Evolutionary conservation across 2,329 filamentous ascomycete species (phyloP).

Genomic region (Sporothrix dimorphospora): DNA sequence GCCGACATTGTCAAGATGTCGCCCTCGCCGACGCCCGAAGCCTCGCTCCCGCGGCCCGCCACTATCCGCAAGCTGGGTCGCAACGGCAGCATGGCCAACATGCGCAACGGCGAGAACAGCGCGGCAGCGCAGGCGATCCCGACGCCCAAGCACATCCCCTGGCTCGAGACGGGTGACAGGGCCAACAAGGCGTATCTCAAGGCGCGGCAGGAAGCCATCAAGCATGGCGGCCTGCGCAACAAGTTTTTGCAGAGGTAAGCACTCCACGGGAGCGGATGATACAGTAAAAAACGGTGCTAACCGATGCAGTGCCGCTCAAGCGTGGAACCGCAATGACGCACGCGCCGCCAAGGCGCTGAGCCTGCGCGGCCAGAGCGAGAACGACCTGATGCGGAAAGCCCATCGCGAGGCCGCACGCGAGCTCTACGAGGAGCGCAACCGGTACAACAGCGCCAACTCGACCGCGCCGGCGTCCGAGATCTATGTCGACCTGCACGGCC

Average conservation of each 20-base stretch:
- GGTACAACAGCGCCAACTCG: conserved; percentile 54
- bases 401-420: conserved; percentile 91
- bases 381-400: conserved; percentile 94
- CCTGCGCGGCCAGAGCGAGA: conserved; percentile 92
- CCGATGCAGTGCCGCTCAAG: conserved; percentile 74
- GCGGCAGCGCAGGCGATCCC: conserved; percentile 81
- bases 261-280: neutral
- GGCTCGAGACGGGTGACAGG: conserved; percentile 89
- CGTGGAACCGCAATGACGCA: conserved; percentile 97
- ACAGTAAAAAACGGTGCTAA: neutral
- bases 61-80: conserved; percentile 61
- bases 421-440: conserved; percentile 92
- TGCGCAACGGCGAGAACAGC: conserved; percentile 75
- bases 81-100: conserved; percentile 66
- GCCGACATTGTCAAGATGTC: conserved; percentile 96
- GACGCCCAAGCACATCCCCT: conserved; percentile 88
- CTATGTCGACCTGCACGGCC: conserved; percentile 94
- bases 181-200: conserved; percentile 95
- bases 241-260: conserved; percentile 92
- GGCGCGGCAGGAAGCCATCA: conserved; percentile 92
- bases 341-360: conserved; percentile 93
- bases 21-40: conserved; percentile 71
- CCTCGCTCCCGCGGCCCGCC: conserved; percentile 54
- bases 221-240: conserved; percentile 93
- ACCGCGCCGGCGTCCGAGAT: conserved; percentile 62